Percentiles rank a stretch among this genome's conserved stretches.
Evolutionary conservation across 768 basidiomycete genomes (phyloP).

Genomic region (Tulasnella sp.): DNA sequence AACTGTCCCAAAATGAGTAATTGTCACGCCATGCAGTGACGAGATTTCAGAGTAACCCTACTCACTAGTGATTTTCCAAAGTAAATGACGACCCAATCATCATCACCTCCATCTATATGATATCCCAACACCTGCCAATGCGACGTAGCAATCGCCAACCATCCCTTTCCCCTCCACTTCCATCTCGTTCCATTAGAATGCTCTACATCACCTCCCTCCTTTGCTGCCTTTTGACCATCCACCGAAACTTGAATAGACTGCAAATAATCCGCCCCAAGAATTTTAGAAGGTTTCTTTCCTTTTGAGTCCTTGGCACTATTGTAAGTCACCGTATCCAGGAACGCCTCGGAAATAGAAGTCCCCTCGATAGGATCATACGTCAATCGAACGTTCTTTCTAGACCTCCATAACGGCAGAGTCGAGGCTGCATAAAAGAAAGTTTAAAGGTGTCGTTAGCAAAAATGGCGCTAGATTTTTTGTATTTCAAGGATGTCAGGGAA

Average conservation of each 20-base stretch:
- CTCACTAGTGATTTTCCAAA: slow-evolving; percentile 11
- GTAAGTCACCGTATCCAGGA: slow-evolving; percentile 5
- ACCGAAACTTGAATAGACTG: neutral
- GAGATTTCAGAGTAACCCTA: neutral
- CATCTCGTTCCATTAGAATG: slow-evolving; percentile 7
- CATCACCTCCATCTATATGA: neutral
- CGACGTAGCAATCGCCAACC: neutral
- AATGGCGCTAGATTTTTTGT: neutral
- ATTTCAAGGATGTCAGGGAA: neutral
- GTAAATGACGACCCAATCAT: slow-evolving; percentile 11
- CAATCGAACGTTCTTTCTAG: slow-evolving; percentile 9
- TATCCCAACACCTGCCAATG: slow-evolving; percentile 12
- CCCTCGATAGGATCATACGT: slow-evolving; percentile 4
- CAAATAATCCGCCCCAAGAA: slow-evolving; percentile 2
- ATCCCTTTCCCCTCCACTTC: slow-evolving; percentile 4
- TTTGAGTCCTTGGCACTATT: neutral
- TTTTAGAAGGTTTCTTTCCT: neutral
- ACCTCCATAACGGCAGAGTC: slow-evolving; percentile 6
- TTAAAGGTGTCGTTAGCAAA: too few relatives aligned
- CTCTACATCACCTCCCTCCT: too few relatives aligned
- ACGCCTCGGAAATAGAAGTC: neutral
- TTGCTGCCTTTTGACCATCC: neutral
- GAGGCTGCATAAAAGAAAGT: neutral
- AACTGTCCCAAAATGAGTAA: neutral
- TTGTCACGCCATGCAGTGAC: neutral